phyloP scores from a whole-genome alignment of 306 rosid species.

The Carpinus viminea region DNA sequence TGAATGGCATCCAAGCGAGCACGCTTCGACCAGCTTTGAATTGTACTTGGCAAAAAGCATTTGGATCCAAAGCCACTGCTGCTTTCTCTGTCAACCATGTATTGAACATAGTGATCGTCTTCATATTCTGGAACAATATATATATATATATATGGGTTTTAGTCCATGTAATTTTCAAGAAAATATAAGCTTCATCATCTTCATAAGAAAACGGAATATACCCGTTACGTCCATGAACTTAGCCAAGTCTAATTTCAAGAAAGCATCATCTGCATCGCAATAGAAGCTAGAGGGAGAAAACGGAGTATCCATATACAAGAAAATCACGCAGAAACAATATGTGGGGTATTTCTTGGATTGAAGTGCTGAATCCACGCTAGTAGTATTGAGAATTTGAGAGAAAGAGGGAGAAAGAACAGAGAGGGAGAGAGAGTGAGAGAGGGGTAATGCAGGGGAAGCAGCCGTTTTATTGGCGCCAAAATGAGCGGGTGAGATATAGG shows the following conservation, averaged over 20 bases:
- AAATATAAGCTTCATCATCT: slow-evolving; percentile 19
- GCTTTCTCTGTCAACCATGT: slow-evolving; percentile 55
- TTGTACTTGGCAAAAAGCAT: slow-evolving; percentile 11
- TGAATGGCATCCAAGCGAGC: slow-evolving; percentile 64
- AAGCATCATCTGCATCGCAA: too few species aligned
- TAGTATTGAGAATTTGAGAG: too few species aligned
- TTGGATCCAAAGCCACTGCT: slow-evolving; percentile 38
- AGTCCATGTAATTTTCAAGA: slow-evolving; percentile 31
- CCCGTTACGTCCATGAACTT: too few species aligned
- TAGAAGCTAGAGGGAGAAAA: not conserved
- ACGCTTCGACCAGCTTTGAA: slow-evolving; percentile 40
- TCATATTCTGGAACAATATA: slow-evolving; percentile 46
- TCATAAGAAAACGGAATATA: slow-evolving; percentile 47
- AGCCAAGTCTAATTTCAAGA: too few species aligned
- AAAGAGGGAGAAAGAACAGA: too few species aligned
- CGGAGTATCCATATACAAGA: not conserved
- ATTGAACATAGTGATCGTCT: slow-evolving; percentile 52
- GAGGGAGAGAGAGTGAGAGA: not conserved
- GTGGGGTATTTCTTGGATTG: slow-evolving; percentile 27
- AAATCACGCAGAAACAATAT: slow-evolving; percentile 18
- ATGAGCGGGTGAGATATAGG: slow-evolving; percentile 46
- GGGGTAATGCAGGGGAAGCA: slow-evolving; percentile 19
- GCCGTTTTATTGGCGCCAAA: slow-evolving; percentile 93
- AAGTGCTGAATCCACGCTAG: slow-evolving; percentile 30
- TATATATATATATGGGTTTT: slow-evolving; percentile 7